These are phyloP conservation scores for Agaricales sp. DNA, from an alignment of 1,284 basidiomycete species.

Conservation along the genomic window DNA sequence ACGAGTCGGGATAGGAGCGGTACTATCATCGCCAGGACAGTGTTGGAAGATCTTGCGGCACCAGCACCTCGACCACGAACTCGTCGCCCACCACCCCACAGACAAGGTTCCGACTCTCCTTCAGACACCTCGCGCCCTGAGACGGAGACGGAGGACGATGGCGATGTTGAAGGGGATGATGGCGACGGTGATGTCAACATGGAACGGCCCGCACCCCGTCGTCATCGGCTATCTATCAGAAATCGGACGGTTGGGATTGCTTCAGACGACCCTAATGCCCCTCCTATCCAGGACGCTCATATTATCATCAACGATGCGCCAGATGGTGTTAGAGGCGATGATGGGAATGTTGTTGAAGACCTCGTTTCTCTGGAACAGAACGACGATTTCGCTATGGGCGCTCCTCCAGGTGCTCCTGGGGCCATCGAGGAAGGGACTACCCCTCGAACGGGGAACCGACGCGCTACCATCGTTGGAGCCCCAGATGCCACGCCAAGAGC, in stretches of 20 bases:
- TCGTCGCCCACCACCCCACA: conserved; percentile 22
- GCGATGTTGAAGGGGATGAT: conserved; percentile 39
- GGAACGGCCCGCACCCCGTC: conserved; percentile 19
- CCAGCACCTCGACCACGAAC: conserved; percentile 15
- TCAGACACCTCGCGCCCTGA: conserved; percentile 50
- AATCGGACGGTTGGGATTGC: conserved; percentile 53
- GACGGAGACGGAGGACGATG: conserved; percentile 66
- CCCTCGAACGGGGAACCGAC: conserved; percentile 15
- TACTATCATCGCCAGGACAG: conserved; percentile 57
- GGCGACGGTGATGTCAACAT: conserved; percentile 42
- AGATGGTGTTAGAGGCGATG: conserved; percentile 24
- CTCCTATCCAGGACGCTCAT: conserved; percentile 34
- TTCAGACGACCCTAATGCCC: not conserved
- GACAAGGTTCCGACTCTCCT: conserved; percentile 30
- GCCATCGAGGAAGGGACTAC: conserved; percentile 42
- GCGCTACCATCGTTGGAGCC: conserved; percentile 10
- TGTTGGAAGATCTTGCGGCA: conserved; percentile 38
- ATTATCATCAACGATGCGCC: conserved; percentile 54
- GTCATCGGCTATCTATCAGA: conserved; percentile 14
- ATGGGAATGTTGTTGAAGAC: conserved; percentile 57
- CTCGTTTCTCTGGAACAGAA: conserved; percentile 62
- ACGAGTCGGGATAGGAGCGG: conserved; percentile 59
- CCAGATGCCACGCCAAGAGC: conserved; percentile 34
- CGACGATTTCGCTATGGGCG: conserved; percentile 80
- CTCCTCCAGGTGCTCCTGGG: conserved; percentile 74